Base-by-base conservation (phyloP, 768 basidiomycete genomes). In the Lyophyllum decastes region DNA sequence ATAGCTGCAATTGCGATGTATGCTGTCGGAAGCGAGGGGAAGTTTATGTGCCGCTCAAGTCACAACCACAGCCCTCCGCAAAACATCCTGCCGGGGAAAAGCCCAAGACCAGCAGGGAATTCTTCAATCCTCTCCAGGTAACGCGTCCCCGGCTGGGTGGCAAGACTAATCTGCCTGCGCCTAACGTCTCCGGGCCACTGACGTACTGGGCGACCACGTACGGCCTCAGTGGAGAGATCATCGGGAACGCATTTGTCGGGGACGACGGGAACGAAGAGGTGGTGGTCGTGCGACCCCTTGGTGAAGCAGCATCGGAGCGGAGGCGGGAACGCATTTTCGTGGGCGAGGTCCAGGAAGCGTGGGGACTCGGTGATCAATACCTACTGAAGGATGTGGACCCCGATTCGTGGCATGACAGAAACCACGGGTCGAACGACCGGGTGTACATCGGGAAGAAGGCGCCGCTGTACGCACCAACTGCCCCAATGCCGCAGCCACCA, bases 1-100 rank as follows among this genome's bases (percentile, higher is more conserved):
- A 70, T 10, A 76, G 59, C 11, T 86, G 84, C 67, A 82, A 78
- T 44, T 86, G 84, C 64, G 78, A 80, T 11, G 0, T 5, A 0
- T 85, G 83, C 61, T 71, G 77, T 14, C 59, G 66, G 25, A 73
- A 60, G 56, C 75, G 84, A 5, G 82, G 83, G 5, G 84, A 82
- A 50, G 60, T 65, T 10, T 84, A 82, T 56, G 55, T 82, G 60
- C 1, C 67, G 16, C 5, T 34, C 19, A 51, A 21, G 49, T 11
- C 9, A 30, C 27, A 21, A 7, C 14, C 12, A 17, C 9, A 11
- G 22, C 9, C 19, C 30, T 30, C 30, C 19, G n/a, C 5, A 6
- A 26, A 7, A 10, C 35, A 21, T 25, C 40, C 30, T 1, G 19
- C 12, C n/a, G 21, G 24, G 6, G 35, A 45, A 21, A 55, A 47